A percentile compares a stretch with the other conserved stretches of the same genome.
These are phyloP conservation scores for Trichophyton mentagrophytes DNA, from an alignment of 2,329 filamentous ascomycete genomes.

Conservation along the genomic window DNA sequence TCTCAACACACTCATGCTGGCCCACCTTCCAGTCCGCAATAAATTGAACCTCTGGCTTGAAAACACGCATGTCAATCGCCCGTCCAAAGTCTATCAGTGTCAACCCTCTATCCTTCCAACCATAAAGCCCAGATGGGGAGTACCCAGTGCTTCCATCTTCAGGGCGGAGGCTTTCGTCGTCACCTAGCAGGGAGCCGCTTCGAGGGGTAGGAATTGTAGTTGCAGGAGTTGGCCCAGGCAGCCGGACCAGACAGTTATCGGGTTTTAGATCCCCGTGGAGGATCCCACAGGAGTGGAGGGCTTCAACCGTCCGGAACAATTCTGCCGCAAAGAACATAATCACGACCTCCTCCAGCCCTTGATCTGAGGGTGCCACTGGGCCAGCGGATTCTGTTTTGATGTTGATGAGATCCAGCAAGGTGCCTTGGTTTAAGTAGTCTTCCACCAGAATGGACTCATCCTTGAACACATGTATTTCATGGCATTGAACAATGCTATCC, in stretches of 20 bases:
- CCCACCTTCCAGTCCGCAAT: constrained; percentile 90
- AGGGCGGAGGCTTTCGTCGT: constrained; percentile 15
- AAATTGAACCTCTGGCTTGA: constrained; percentile 65
- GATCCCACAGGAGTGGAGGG: constrained; percentile 64
- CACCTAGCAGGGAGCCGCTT: constrained; percentile 11
- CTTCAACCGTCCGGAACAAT: constrained; percentile 78
- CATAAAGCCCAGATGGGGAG: constrained; percentile 56
- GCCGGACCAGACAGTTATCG: constrained; percentile 85
- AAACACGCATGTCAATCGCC: constrained; percentile 83
- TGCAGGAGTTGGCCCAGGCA: constrained; percentile 48
- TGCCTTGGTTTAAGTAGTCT: constrained; percentile 78
- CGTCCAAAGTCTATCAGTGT: constrained; percentile 90
- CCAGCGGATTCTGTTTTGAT: constrained; percentile 50
- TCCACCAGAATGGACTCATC: constrained; percentile 85
- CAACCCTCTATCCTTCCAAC: constrained; percentile 71
- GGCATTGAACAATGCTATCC: constrained; percentile 66
- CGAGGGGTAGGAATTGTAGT: constrained; percentile 7
- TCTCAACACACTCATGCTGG: constrained; percentile 83
- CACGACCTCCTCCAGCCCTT: constrained; percentile 75
- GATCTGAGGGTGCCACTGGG: constrained; percentile 37
- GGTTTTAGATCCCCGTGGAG: constrained; percentile 91
- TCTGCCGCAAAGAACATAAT: constrained; percentile 95
- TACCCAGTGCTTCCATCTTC: constrained; percentile 43
- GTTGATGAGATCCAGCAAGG: constrained; percentile 89
- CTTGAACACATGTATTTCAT: constrained; percentile 83